Conservation (phyloP, 2,329 filamentous ascomycete species). For the Boeremia lycopersici region DNA sequence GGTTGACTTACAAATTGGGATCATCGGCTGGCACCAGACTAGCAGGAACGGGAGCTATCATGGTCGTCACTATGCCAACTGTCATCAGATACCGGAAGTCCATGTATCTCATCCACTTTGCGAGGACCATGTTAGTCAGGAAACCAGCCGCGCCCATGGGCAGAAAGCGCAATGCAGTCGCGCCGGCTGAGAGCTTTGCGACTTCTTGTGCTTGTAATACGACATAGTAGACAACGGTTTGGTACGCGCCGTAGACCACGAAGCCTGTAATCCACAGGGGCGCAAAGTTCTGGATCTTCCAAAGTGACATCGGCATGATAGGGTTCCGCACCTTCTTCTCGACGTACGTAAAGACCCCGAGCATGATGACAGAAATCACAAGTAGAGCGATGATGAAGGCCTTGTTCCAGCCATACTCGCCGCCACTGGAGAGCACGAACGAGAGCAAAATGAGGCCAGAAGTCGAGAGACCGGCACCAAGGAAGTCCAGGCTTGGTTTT, state of each 20-base stretch:
- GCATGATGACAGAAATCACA: constrained; percentile 7
- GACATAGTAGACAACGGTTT: constrained; percentile 10
- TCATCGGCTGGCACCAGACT: constrained; percentile 7
- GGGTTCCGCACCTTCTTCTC: constrained; percentile 14
- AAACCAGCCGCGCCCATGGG: constrained; percentile 14
- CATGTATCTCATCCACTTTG: constrained; percentile 16
- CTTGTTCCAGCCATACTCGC: constrained; percentile 17
- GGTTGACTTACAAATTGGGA: constrained; percentile 8
- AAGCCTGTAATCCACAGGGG: constrained; percentile 11
- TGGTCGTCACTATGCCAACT: constrained; percentile 2
- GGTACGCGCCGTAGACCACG: constrained; percentile 11
- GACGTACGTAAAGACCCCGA: constrained; percentile 11
- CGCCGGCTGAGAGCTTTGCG: constrained; percentile 6
- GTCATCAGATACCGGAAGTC: constrained; percentile 11
- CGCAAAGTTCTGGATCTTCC: constrained; percentile 16
- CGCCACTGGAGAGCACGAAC: constrained; percentile 9
- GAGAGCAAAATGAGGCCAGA: constrained; percentile 11
- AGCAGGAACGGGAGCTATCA: constrained; percentile 6
- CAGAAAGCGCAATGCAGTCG: constrained; percentile 7
- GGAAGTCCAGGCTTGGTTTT: constrained; percentile 12
- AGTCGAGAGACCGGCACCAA: constrained; percentile 5
- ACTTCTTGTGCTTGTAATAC: constrained; percentile 12
- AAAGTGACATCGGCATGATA: constrained; percentile 14
- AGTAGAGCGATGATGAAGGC: constrained; percentile 13
- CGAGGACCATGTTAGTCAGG: constrained; percentile 11